A percentile compares a stretch with the other conserved stretches of the same genome.
These are phyloP conservation scores for Cercophora samala DNA, from an alignment of 495 filamentous ascomycete genomes.

Conservation along the genomic window DNA sequence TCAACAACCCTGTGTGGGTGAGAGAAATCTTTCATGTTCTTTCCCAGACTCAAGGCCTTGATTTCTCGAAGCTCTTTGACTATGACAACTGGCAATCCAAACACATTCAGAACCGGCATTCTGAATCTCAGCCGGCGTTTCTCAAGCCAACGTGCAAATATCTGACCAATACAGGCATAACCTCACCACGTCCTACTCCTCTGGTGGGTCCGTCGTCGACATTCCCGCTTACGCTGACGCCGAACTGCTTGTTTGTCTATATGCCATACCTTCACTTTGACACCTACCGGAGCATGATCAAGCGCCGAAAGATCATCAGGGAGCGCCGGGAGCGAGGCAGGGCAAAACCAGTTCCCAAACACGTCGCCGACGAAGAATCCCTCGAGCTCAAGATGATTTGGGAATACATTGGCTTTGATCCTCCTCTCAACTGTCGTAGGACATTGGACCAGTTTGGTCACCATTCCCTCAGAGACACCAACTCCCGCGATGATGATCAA, in stretches of 20 bases:
- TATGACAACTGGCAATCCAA: slow-evolving; percentile 49
- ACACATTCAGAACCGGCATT: slow-evolving; percentile 45
- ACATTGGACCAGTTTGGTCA: slow-evolving; percentile 68
- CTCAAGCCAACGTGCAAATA: slow-evolving; percentile 45
- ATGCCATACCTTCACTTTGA: slow-evolving; percentile 63
- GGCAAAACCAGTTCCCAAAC: slow-evolving; percentile 53
- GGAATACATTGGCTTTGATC: slow-evolving; percentile 62
- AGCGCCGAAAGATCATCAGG: slow-evolving; percentile 57
- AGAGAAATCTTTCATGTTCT: slow-evolving; percentile 45
- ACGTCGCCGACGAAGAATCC: slow-evolving; percentile 51
- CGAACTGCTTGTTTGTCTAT: slow-evolving; percentile 44
- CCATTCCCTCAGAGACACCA: slow-evolving; percentile 58
- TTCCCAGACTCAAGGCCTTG: slow-evolving; percentile 33
- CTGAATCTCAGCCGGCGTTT: slow-evolving; percentile 46
- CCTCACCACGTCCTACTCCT: slow-evolving; percentile 32
- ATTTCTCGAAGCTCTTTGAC: slow-evolving; percentile 46
- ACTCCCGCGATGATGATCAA: slow-evolving; percentile 63
- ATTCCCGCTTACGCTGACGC: slow-evolving; percentile 21
- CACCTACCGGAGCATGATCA: slow-evolving; percentile 58
- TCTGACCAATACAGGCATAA: slow-evolving; percentile 40
- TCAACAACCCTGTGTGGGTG: slow-evolving; percentile 65
- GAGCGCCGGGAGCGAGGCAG: slow-evolving; percentile 54
- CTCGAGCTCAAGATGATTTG: slow-evolving; percentile 61
- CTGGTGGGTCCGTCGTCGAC: slow-evolving; percentile 7
- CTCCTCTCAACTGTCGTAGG: slow-evolving; percentile 60